Evolutionary conservation across 805 yeast genomes (phyloP).

Genomic region (Candida sanyiensis): DNA sequence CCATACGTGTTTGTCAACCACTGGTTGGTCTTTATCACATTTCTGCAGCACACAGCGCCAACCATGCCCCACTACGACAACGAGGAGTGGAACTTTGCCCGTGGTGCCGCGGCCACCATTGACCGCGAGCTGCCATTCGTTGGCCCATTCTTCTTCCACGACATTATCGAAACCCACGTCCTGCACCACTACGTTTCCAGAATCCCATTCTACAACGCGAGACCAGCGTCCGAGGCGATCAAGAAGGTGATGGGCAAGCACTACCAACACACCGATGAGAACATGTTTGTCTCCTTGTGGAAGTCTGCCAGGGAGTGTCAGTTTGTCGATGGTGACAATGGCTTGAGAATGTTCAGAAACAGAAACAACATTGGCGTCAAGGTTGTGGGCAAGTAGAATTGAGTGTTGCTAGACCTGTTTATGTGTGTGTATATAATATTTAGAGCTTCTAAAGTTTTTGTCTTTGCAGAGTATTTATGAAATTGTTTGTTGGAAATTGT

Average conservation of each 20-base stretch:
- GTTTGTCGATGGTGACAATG: conserved; percentile 67
- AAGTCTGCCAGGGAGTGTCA: conserved; percentile 61
- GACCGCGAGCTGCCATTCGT: conserved; percentile 80
- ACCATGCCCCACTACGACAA: conserved; percentile 75
- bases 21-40: conserved; percentile 86
- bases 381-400: conserved; percentile 6
- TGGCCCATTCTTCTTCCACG: conserved; percentile 78
- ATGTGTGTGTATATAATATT: background rate
- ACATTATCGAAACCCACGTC: conserved; percentile 86
- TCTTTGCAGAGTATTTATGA: background rate
- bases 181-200: conserved; percentile 79
- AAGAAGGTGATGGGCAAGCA: conserved; percentile 82
- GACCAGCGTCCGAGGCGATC: conserved; percentile 72
- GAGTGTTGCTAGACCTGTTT: no score
- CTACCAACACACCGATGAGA: conserved; percentile 60
- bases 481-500: background rate
- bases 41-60: conserved; percentile 77
- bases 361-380: conserved; percentile 51
- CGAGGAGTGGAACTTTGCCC: conserved; percentile 74
- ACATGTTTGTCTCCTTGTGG: conserved; percentile 67
- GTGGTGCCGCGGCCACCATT: conserved; percentile 88
- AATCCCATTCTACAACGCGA: conserved; percentile 84
- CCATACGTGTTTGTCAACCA: conserved; percentile 82
- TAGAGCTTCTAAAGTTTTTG: background rate
- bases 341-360: conserved; percentile 72